These are phyloP conservation scores for Thermochaetoides dissita DNA, from an alignment of 2,329 filamentous ascomycete genomes.

Conservation along the genomic window DNA sequence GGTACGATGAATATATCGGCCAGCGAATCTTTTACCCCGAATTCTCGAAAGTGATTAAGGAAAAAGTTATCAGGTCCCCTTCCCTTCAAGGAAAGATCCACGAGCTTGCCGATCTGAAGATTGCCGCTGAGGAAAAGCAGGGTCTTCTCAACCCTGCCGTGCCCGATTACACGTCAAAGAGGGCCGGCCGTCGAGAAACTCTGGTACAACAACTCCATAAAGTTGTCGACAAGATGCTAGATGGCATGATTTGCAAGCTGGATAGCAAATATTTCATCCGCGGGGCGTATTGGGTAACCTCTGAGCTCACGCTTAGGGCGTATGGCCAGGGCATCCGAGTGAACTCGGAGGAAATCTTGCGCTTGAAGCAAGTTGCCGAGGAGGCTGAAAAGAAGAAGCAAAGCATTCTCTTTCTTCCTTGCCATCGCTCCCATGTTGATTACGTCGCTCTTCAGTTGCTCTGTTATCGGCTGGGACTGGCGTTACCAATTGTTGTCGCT, in stretches of 20 bases:
- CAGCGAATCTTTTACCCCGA: slow-evolving; percentile 88
- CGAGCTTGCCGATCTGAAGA: slow-evolving; percentile 60
- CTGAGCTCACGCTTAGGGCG: slow-evolving; percentile 77
- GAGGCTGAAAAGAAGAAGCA: slow-evolving; percentile 76
- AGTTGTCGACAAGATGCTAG: slow-evolving; percentile 73
- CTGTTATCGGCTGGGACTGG: slow-evolving; percentile 83
- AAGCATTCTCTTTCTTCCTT: slow-evolving; percentile 89
- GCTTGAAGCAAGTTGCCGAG: slow-evolving; percentile 68
- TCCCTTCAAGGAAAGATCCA: slow-evolving; percentile 62
- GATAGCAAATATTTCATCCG: slow-evolving; percentile 88
- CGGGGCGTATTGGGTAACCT: slow-evolving; percentile 76
- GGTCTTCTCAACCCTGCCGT: slow-evolving; percentile 49
- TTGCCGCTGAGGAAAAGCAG: slow-evolving; percentile 63
- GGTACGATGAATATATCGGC: slow-evolving; percentile 79
- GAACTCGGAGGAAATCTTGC: slow-evolving; percentile 80
- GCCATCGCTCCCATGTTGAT: slow-evolving; percentile 88
- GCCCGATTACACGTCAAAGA: slow-evolving; percentile 38
- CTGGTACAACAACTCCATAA: slow-evolving; percentile 63
- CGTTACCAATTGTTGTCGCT: slow-evolving; percentile 79
- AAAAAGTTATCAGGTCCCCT: slow-evolving; percentile 58
- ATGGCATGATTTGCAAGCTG: slow-evolving; percentile 98
- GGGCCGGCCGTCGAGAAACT: slow-evolving; percentile 41
- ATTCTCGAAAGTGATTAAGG: slow-evolving; percentile 83
- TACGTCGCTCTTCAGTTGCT: slow-evolving; percentile 92
- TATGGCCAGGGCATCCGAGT: slow-evolving; percentile 98